Evolutionary conservation across 148 eudicot species (phyloP).

Genomic region (Silene latifolia): DNA sequence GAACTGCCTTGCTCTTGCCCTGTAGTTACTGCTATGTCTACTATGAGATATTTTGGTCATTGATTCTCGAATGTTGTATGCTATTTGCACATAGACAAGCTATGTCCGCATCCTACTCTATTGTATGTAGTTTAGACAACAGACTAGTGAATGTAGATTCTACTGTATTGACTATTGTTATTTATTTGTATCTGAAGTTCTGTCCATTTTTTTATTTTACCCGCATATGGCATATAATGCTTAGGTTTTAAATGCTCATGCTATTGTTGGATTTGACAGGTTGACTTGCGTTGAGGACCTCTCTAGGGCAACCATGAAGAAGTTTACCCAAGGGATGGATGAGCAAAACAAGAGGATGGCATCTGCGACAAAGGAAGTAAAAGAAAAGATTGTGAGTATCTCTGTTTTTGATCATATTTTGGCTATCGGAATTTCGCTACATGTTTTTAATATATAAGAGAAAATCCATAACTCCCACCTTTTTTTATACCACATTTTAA

Average conservation of each 20-base stretch:
- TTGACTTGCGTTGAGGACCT: conserved; percentile 77
- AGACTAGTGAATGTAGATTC: not conserved
- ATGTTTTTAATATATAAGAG: too few species aligned
- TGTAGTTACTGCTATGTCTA: too few species aligned
- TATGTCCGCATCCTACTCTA: not conserved
- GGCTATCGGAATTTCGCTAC: not conserved
- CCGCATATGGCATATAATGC: not conserved
- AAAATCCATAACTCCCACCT: not conserved
- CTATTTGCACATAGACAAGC: not conserved
- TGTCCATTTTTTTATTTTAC: not conserved
- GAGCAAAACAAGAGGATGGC: conserved; percentile 76
- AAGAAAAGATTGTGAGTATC: conserved; percentile 65
- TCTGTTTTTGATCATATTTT: not conserved
- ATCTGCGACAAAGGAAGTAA: conserved; percentile 79
- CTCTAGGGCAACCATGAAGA: conserved; percentile 71
- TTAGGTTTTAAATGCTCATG: not conserved
- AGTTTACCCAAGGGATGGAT: conserved; percentile 83
- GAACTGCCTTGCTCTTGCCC: too few species aligned
- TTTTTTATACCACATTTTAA: too few species aligned
- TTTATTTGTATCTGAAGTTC: not conserved
- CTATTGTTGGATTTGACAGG: conserved; percentile 35
- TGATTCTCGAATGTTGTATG: not conserved
- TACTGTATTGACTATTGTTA: not conserved
- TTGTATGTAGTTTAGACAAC: not conserved
- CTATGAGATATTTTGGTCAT: too few species aligned